phyloP scores from a whole-genome alignment of 768 basidiomycete species.

The Hysterangium stoloniferum region DNA sequence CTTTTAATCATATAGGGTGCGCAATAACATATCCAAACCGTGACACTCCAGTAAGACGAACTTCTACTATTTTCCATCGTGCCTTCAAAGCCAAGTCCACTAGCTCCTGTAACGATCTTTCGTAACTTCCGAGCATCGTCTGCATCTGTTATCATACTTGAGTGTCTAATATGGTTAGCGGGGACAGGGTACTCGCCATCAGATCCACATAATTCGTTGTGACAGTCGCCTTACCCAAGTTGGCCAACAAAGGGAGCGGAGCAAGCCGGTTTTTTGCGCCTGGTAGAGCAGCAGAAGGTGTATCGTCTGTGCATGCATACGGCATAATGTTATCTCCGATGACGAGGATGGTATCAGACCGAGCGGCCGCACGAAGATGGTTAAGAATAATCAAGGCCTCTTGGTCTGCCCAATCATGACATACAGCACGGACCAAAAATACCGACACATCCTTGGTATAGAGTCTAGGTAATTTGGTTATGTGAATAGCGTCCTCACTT shows the following conservation, averaged over 20 bases:
- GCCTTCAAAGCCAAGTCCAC: slow-evolving; percentile 1
- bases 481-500: background rate
- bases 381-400: slow-evolving; percentile 28
- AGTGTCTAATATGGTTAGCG: background rate
- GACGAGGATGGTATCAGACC: slow-evolving; percentile 30
- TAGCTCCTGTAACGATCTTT: slow-evolving; percentile 5
- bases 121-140: background rate
- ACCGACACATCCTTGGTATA: slow-evolving; percentile 23
- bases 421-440: slow-evolving; percentile 29
- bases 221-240: slow-evolving; percentile 1
- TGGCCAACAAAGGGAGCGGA: background rate
- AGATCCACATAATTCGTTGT: slow-evolving; percentile 30
- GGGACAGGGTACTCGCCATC: slow-evolving; percentile 16
- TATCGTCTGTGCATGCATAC: slow-evolving; percentile 15
- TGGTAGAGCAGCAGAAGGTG: background rate
- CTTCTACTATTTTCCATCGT: slow-evolving; percentile 27
- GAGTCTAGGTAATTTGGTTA: background rate
- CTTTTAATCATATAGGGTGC: no score
- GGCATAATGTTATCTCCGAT: slow-evolving; percentile 35
- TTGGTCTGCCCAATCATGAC: slow-evolving; percentile 35
- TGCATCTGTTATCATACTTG: slow-evolving; percentile 7
- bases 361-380: slow-evolving; percentile 31
- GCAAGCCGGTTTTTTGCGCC: background rate
- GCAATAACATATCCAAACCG: slow-evolving; percentile 68
- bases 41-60: slow-evolving; percentile 51